Conservation (phyloP, 805 yeast species). For the Candida glaebosa region DNA sequence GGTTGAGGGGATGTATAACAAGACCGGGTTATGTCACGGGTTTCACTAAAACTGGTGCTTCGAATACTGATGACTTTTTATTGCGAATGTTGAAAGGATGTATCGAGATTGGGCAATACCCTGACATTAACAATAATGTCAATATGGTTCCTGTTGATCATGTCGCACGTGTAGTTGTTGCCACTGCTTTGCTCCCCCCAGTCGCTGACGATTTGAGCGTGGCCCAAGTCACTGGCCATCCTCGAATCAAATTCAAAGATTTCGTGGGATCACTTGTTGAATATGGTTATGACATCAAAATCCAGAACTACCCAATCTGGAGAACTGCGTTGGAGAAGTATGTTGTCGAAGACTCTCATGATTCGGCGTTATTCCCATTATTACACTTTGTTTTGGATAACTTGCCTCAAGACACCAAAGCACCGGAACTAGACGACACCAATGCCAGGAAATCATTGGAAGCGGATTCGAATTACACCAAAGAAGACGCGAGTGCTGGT, state of each 20-base stretch:
- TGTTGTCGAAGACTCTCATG: slow-evolving; percentile 71
- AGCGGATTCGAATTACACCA: slow-evolving; percentile 60
- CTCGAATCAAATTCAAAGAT: slow-evolving; percentile 77
- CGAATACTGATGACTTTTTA: slow-evolving; percentile 95
- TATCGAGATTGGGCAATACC: slow-evolving; percentile 79
- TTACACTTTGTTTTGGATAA: slow-evolving; percentile 92
- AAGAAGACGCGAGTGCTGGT: slow-evolving; percentile 65
- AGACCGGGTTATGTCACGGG: slow-evolving; percentile 98
- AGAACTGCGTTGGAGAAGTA: slow-evolving; percentile 66
- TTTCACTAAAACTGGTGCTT: slow-evolving; percentile 74
- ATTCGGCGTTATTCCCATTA: slow-evolving; percentile 87
- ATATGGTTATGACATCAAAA: slow-evolving; percentile 70
- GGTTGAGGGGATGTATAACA: slow-evolving; percentile 82
- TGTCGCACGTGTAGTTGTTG: slow-evolving; percentile 86
- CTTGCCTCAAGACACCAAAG: slow-evolving; percentile 85
- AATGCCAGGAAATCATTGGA: slow-evolving; percentile 73
- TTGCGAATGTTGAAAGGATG: slow-evolving; percentile 94
- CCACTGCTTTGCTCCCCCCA: slow-evolving; percentile 80
- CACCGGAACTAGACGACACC: slow-evolving; percentile 90
- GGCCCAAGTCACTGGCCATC: slow-evolving; percentile 97
- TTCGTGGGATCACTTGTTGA: slow-evolving; percentile 61
- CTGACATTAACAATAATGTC: slow-evolving; percentile 81
- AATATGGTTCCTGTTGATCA: slow-evolving; percentile 99
- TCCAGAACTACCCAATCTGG: slow-evolving; percentile 76
- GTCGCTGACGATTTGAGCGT: slow-evolving; percentile 53